Conservation (phyloP, 2,329 filamentous ascomycete genomes). For the Colletotrichum sojae region DNA sequence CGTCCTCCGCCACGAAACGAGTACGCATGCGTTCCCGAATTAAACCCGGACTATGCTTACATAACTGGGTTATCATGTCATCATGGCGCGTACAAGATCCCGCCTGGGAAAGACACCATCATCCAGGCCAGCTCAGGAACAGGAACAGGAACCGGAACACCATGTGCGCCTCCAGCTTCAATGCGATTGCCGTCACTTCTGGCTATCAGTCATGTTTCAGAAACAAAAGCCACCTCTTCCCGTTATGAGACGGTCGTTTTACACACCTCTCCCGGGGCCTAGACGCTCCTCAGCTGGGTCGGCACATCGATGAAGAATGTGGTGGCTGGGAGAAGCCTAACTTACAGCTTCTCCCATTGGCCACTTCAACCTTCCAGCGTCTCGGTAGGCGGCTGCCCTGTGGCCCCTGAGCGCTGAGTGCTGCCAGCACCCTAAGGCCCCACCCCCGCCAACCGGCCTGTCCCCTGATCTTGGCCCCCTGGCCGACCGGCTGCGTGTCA, state of each 20-base stretch:
- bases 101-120: too few species aligned
- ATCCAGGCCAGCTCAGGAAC: too few species aligned
- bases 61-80: too few species aligned
- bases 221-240: not conserved
- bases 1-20: too few species aligned
- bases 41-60: too few species aligned
- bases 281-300: conserved; percentile 10
- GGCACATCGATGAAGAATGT: conserved; percentile 7
- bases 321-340: conserved; percentile 20
- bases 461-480: not conserved
- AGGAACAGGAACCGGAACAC: too few species aligned
- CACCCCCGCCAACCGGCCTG: conserved; percentile 3
- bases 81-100: too few species aligned
- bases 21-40: too few species aligned
- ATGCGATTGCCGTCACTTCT: not conserved
- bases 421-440: conserved; percentile 3
- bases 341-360: conserved; percentile 8
- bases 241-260: not conserved
- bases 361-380: not conserved
- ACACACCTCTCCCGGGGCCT: conserved; percentile 3
- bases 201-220: not conserved
- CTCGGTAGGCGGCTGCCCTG: not conserved
- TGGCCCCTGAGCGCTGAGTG: not conserved
- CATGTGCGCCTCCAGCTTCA: not conserved
- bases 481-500: conserved; percentile 25